phyloP scores from a whole-genome alignment of 2,329 filamentous ascomycete genomes.

The Lachnellula occidentalis region DNA sequence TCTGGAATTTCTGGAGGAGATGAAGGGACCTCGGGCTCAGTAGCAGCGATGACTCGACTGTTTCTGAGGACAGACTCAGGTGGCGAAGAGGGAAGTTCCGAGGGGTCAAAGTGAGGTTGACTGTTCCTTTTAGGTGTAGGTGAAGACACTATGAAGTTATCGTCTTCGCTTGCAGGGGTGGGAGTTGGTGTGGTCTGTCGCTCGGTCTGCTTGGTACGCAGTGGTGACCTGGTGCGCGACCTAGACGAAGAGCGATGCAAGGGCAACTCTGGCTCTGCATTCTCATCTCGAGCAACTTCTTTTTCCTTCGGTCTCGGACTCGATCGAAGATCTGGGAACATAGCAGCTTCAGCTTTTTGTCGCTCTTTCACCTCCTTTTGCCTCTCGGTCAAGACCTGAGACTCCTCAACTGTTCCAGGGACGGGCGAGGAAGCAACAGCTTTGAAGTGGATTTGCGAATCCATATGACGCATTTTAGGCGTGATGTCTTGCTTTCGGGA shows the following conservation, averaged over 20 bases:
- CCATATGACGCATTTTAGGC: slow-evolving; percentile 63
- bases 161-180: slow-evolving; percentile 20
- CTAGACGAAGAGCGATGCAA: slow-evolving; percentile 20
- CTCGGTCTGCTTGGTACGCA: background rate
- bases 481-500: slow-evolving; percentile 34
- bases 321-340: slow-evolving; percentile 65
- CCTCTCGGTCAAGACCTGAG: slow-evolving; percentile 70
- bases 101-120: slow-evolving; percentile 45
- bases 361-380: slow-evolving; percentile 73
- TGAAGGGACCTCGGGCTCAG: slow-evolving; percentile 13
- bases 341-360: slow-evolving; percentile 56
- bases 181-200: slow-evolving; percentile 26
- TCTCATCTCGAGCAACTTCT: slow-evolving; percentile 12
- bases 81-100: slow-evolving; percentile 54
- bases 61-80: slow-evolving; percentile 48
- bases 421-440: slow-evolving; percentile 56
- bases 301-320: slow-evolving; percentile 35
- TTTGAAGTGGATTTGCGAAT: slow-evolving; percentile 77
- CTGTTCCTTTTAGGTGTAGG: slow-evolving; percentile 47
- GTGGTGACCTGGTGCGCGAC: slow-evolving; percentile 5
- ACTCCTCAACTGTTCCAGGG: slow-evolving; percentile 48
- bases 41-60: slow-evolving; percentile 34
- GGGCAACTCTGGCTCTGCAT: slow-evolving; percentile 24
- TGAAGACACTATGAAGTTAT: slow-evolving; percentile 45
- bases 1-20: slow-evolving; percentile 18